A percentile compares a stretch with the other conserved stretches of the same genome.
Conservation (phyloP, 306 rosid genomes). For the Gynostemma pentaphyllum region DNA sequence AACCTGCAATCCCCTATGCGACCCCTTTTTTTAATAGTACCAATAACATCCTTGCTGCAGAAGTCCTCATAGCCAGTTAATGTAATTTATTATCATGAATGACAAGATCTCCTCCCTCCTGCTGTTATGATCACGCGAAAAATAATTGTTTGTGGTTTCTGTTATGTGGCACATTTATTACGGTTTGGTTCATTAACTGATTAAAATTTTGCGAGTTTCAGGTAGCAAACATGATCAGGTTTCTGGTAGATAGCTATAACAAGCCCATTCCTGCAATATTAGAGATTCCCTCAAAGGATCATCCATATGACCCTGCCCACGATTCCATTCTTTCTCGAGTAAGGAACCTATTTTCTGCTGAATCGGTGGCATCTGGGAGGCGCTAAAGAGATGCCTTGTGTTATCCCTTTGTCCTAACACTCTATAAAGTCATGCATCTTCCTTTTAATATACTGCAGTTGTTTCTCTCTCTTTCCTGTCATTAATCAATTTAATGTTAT, state of each 20-base stretch:
- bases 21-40: too few species aligned
- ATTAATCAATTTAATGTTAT: not conserved
- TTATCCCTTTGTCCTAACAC: not conserved
- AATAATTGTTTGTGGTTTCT: not conserved
- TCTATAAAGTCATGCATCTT: too few species aligned
- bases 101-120: too few species aligned
- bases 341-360: slow-evolving; percentile 71
- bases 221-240: slow-evolving; percentile 96
- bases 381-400: slow-evolving; percentile 24
- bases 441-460: not conserved
- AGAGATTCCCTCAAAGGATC: slow-evolving; percentile 94
- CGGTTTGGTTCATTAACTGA: not conserved
- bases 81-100: too few species aligned
- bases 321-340: slow-evolving; percentile 92
- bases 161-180: not conserved
- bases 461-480: not conserved
- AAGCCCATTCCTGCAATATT: slow-evolving; percentile 86
- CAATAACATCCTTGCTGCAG: too few species aligned
- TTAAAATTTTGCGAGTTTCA: slow-evolving; percentile 19
- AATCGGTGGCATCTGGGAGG: slow-evolving; percentile 81
- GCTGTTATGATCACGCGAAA: not conserved
- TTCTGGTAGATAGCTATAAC: slow-evolving; percentile 82
- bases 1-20: not conserved
- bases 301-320: slow-evolving; percentile 85
- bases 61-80: too few species aligned